phyloP scores from a whole-genome alignment of 2,329 filamentous ascomycete species.

The Fusarium denticulatum region DNA sequence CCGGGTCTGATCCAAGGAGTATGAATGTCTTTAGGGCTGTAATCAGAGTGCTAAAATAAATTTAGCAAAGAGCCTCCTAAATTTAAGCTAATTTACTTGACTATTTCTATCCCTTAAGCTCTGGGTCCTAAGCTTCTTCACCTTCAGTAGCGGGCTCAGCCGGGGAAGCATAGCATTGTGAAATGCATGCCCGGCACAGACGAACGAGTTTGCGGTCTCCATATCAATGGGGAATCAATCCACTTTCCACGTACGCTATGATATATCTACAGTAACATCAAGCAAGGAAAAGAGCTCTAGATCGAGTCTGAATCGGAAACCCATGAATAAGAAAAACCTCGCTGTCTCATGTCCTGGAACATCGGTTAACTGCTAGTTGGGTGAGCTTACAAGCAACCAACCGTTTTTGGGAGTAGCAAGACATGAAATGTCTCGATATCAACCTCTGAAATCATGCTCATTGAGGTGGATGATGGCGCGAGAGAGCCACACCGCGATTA shows the following conservation, averaged over 20 bases:
- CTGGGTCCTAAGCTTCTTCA: background rate
- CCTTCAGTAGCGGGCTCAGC: background rate
- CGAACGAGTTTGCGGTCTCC: slow-evolving; percentile 15
- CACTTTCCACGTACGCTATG: slow-evolving; percentile 24
- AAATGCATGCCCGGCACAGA: slow-evolving; percentile 8
- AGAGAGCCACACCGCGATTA: slow-evolving; percentile 27
- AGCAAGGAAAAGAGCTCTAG: slow-evolving; percentile 20
- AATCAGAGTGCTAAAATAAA: background rate
- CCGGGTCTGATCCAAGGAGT: background rate
- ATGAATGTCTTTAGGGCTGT: background rate
- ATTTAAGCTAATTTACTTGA: background rate
- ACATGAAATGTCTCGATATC: slow-evolving; percentile 11
- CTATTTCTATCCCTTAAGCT: background rate
- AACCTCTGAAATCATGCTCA: slow-evolving; percentile 28
- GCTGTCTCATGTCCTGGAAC: slow-evolving; percentile 11
- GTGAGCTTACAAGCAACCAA: background rate
- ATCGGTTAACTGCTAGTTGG: slow-evolving; percentile 7
- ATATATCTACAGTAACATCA: slow-evolving; percentile 5
- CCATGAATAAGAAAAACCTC: slow-evolving; percentile 6
- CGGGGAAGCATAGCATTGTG: slow-evolving; percentile 18
- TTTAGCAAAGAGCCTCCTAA: background rate
- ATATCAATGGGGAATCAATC: slow-evolving; percentile 12
- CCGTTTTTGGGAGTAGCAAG: slow-evolving; percentile 2
- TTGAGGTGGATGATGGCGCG: slow-evolving; percentile 31
- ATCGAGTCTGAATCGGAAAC: slow-evolving; percentile 27